phyloP scores from a whole-genome alignment of 345 rosid genomes.

The sweet orange (Citrus sinensis) region DVS_A1.0 CM039164.1:10305501-10306000 shows the following conservation, averaged over 20 bases:
- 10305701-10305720: not conserved
- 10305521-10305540: slow-evolving; percentile 84
- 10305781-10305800: slow-evolving; percentile 80
- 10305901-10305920: slow-evolving; percentile 77
- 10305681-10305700: not conserved
- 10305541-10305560: slow-evolving; percentile 89
- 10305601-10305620: slow-evolving; percentile 33
- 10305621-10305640: slow-evolving; percentile 2
- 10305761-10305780: slow-evolving; percentile 56
- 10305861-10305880: slow-evolving; percentile 87
- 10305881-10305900: slow-evolving; percentile 76
- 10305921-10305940: slow-evolving; percentile 62
- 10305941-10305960: slow-evolving; percentile 44
- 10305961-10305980: slow-evolving; percentile 59
- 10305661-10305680: not conserved
- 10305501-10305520: slow-evolving; percentile 72
- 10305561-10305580: slow-evolving; percentile 81
- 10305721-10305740: not conserved
- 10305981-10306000: slow-evolving; percentile 68
- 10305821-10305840: slow-evolving; percentile 70
- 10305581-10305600: slow-evolving; percentile 39
- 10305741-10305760: slow-evolving; percentile 39
- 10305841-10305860: slow-evolving; percentile 77
- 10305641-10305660: slow-evolving; percentile 14
- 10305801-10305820: slow-evolving; percentile 59